Evolutionary conservation across 257 asterid genomes (phyloP), one percentile per base, ranked within the genome.

Genomic region (Gentiana straminea): DNA sequence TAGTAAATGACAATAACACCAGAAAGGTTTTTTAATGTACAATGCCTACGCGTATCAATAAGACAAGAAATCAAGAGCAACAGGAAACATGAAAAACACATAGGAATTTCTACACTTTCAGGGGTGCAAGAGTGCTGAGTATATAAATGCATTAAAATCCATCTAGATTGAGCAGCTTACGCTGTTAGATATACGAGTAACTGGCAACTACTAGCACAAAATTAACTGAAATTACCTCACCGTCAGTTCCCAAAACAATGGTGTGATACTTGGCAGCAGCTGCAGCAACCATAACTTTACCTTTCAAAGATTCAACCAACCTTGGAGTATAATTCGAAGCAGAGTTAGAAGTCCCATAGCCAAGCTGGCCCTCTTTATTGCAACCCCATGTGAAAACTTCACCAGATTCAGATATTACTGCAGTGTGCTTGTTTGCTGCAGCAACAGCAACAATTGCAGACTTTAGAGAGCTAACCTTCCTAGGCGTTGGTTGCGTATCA

Each of bases 351-450:
- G 99, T 92, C 61, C 97, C 99, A 60, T 92, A 92, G 59, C 99
- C 99, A 52, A 92, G 95, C 78, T 92, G 99, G 48, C 99, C 99
- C 82, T 92, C 95, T 76, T 78, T 92, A 73, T 92, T 92, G 86
- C 95, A 88, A 50, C 99, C 99, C 99, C 99, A 92, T 51, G 99
- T 92, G 66, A 80, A 92, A 53, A 86, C 74, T 68, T 92, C 99
- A 68, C 99, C 97, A 56, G 70, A 81, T 58, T 77, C 94, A 15
- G 99, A 88, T 56, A 92, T 88, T 13, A 83, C 99, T 3, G 84
- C 89, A 58, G 99, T 80, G 80, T 92, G 99, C 65, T 92, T 92
- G 81, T 92, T 92, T 68, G 99, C 99, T 0, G 95, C 99, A 63
- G 99, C 86, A 70, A 92, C 86, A 63, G 89, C 89, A 67, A 81